These are phyloP conservation scores for Petunia axillaris DNA, from an alignment of 257 asterid species.

Conservation along the genomic window DNA sequence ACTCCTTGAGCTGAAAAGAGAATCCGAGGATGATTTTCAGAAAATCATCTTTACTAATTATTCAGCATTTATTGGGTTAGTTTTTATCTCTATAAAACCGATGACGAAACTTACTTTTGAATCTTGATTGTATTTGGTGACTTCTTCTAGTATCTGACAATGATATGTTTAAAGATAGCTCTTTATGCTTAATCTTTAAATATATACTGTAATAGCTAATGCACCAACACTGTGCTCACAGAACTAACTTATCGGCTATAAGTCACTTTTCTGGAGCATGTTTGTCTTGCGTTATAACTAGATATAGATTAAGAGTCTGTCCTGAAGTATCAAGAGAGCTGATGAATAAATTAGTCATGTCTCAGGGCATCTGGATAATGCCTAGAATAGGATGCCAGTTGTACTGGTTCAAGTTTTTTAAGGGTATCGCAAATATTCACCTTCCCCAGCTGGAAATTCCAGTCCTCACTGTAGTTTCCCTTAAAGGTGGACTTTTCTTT, in stretches of 20 bases:
- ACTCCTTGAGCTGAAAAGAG: constrained; percentile 73
- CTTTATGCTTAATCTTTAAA: neutral
- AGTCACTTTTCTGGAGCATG: neutral
- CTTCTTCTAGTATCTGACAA: neutral
- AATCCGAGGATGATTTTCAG: constrained; percentile 75
- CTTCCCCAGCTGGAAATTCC: neutral
- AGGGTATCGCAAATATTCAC: neutral
- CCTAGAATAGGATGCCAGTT: neutral
- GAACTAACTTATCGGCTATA: neutral
- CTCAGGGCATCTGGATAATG: neutral
- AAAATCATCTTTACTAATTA: constrained; percentile 62
- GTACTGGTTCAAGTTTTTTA: neutral
- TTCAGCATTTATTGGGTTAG: constrained; percentile 66
- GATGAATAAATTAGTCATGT: neutral
- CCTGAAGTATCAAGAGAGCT: neutral
- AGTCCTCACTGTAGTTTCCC: neutral
- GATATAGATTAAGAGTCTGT: neutral
- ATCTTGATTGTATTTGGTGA: neutral
- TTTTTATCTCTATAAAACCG: constrained; percentile 4
- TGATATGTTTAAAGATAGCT: neutral
- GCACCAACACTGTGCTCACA: neutral
- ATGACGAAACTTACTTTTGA: neutral
- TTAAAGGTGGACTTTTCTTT: neutral
- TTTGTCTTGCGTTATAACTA: neutral
- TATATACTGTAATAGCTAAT: neutral